Percentiles rank a stretch among this genome's conserved stretches.
These are phyloP conservation scores for Spinacia oleracea DNA, from an alignment of 179 eudicot species.

Conservation along the genomic window DNA sequence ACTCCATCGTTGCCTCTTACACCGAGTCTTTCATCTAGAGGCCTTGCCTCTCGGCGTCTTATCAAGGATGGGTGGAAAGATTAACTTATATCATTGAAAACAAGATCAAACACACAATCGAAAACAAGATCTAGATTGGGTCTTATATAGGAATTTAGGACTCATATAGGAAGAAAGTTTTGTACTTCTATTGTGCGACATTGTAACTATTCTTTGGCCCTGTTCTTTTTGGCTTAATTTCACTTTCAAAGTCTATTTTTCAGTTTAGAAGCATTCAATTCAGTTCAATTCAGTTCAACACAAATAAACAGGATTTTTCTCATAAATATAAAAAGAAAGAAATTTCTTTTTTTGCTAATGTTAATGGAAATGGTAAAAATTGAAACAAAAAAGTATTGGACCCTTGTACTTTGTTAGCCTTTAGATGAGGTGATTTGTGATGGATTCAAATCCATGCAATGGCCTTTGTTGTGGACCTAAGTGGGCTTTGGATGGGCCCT, in stretches of 20 bases:
- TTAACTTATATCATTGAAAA: neutral
- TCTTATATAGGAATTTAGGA: neutral
- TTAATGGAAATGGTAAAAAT: no score
- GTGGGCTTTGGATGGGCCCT: neutral
- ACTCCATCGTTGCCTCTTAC: conserved; percentile 67
- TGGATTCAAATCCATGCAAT: no score
- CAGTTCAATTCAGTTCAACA: no score
- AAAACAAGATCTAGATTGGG: neutral
- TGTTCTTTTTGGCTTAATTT: no score
- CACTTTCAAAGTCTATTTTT: no score
- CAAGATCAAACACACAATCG: neutral
- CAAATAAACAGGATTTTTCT: no score
- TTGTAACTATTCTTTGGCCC: neutral
- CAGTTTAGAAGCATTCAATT: no score
- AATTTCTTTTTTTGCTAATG: neutral
- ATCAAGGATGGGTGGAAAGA: conserved; percentile 71
- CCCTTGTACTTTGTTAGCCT: neutral
- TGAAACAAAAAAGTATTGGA: neutral
- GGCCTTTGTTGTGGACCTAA: neutral
- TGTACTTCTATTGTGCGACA: neutral
- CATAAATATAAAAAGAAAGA: neutral
- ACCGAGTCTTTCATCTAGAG: conserved; percentile 63
- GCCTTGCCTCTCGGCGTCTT: conserved; percentile 65
- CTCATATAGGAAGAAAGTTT: neutral
- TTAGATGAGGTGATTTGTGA: neutral